phyloP scores from a whole-genome alignment of 495 filamentous ascomycete genomes.

The Podospora appendiculata region DNA sequence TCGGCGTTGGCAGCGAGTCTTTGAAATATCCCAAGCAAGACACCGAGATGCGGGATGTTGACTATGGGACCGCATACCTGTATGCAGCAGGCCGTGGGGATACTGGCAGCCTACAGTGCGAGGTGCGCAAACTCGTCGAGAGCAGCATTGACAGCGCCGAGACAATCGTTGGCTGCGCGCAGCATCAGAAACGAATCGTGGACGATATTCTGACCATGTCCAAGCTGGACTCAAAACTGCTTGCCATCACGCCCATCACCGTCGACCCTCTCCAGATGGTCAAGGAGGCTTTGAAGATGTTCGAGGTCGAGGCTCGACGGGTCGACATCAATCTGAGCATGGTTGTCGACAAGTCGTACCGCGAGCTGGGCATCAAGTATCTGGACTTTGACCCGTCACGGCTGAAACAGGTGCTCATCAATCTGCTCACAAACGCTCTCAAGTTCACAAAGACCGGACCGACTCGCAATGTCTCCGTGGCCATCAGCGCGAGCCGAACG shows the following conservation, averaged over 20 bases:
- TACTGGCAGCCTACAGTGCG: not conserved
- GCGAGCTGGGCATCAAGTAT: slow-evolving; percentile 50
- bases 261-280: slow-evolving; percentile 58
- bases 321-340: slow-evolving; percentile 59
- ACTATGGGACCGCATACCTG: too few relatives aligned
- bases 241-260: slow-evolving; percentile 59
- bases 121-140: slow-evolving; percentile 32
- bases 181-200: slow-evolving; percentile 74
- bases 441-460: slow-evolving; percentile 59
- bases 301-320: slow-evolving; percentile 59
- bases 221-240: slow-evolving; percentile 66
- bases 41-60: too few relatives aligned
- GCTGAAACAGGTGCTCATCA: slow-evolving; percentile 66
- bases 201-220: slow-evolving; percentile 73
- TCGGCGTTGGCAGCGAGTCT: not conserved
- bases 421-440: slow-evolving; percentile 64
- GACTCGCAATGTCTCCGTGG: slow-evolving; percentile 27
- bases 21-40: too few relatives aligned
- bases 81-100: not conserved
- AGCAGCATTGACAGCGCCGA: slow-evolving; percentile 60
- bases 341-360: slow-evolving; percentile 48
- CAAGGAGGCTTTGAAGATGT: slow-evolving; percentile 59
- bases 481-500: slow-evolving; percentile 19
- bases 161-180: slow-evolving; percentile 66
- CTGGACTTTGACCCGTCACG: slow-evolving; percentile 62